A percentile compares a stretch with the other conserved stretches of the same genome.
These are phyloP conservation scores for Exophiala spinifera DNA, from an alignment of 2,329 filamentous ascomycete genomes.

Conservation along the genomic window DNA sequence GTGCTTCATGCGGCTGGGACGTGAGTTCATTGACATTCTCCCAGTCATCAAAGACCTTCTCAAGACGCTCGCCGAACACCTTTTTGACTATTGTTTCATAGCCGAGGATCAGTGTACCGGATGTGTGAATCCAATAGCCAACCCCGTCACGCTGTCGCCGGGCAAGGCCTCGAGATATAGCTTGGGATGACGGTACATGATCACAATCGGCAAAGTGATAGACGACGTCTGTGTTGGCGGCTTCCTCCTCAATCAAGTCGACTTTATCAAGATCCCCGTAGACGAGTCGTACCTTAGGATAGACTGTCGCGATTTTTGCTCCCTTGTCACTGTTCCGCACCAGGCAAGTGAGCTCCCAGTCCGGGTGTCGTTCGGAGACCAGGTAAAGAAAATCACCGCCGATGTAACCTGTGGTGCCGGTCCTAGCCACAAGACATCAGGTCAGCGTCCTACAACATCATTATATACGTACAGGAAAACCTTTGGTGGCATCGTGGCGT, in stretches of 20 bases:
- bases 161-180: conserved; percentile 41
- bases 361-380: conserved; percentile 45
- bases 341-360: conserved; percentile 45
- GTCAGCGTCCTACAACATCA: neutral
- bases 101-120: conserved; percentile 43
- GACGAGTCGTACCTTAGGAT: conserved; percentile 42
- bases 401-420: conserved; percentile 53
- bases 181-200: conserved; percentile 41
- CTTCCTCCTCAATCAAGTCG: conserved; percentile 42
- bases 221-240: conserved; percentile 48
- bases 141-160: conserved; percentile 31
- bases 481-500: conserved; percentile 9
- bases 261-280: conserved; percentile 42
- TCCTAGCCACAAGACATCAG: conserved; percentile 25
- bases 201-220: conserved; percentile 41
- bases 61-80: conserved; percentile 40
- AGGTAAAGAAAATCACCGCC: conserved; percentile 52
- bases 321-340: conserved; percentile 46
- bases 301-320: conserved; percentile 37
- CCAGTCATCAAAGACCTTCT: conserved; percentile 48
- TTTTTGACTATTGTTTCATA: conserved; percentile 41
- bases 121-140: conserved; percentile 45
- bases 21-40: conserved; percentile 42
- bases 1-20: conserved; percentile 43
- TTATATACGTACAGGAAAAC: conserved; percentile 3